Conservation (phyloP, 305 asterid species). For the Andrographis paniculata region DNA sequence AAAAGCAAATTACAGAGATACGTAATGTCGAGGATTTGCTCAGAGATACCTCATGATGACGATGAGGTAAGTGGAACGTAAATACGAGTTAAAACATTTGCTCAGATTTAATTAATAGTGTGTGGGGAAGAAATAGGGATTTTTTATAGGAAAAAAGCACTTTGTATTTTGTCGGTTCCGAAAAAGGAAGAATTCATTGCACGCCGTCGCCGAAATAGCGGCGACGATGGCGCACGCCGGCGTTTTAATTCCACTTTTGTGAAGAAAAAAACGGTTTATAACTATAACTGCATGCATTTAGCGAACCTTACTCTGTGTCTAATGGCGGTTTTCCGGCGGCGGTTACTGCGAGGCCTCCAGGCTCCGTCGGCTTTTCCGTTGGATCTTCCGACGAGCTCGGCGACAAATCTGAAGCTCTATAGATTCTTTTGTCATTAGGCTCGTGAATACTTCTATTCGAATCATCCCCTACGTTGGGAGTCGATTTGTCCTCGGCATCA, state of each 20-base stretch:
- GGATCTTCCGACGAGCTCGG: constrained; percentile 58
- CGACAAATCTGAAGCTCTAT: constrained; percentile 26
- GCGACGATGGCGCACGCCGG: too few relatives aligned
- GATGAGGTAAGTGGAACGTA: background rate
- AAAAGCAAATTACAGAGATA: too few relatives aligned
- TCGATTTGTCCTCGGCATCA: constrained; percentile 6
- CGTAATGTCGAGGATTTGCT: too few relatives aligned
- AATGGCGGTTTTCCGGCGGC: constrained; percentile 33
- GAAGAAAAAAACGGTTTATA: background rate
- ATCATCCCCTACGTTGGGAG: constrained; percentile 5
- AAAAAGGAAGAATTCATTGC: constrained; percentile 16
- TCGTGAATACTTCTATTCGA: constrained; percentile 7
- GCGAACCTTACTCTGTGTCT: constrained; percentile 62
- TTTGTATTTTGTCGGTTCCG: too few relatives aligned
- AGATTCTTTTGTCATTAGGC: constrained; percentile 19
- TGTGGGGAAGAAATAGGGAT: too few relatives aligned
- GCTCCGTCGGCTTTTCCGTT: constrained; percentile 52
- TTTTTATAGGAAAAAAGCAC: too few relatives aligned
- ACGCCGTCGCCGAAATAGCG: constrained; percentile 71
- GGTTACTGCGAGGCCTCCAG: constrained; percentile 31
- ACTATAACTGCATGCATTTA: constrained; percentile 21
- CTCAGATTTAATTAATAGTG: constrained; percentile 10
- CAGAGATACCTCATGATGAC: too few relatives aligned
- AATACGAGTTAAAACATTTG: constrained; percentile 9
- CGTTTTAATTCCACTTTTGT: constrained; percentile 3